A percentile compares a stretch with the other conserved stretches of the same genome.
Conservation (phyloP, 441 rosid species). For the Macaranga tanarius region DNA sequence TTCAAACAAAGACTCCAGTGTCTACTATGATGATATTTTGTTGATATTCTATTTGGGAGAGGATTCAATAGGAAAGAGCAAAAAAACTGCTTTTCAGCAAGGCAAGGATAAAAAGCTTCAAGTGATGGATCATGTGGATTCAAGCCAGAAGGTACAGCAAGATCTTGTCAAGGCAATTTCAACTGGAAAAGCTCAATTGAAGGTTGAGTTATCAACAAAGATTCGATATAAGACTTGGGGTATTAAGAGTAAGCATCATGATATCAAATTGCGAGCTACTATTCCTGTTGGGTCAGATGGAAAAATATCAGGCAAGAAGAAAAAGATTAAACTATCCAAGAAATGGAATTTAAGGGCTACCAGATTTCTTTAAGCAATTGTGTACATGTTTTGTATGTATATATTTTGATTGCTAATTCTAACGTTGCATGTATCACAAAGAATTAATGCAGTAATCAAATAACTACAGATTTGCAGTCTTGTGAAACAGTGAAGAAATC, state of each 20-base stretch:
- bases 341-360: constrained; percentile 26
- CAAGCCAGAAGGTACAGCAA: constrained; percentile 13
- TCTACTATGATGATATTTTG: constrained; percentile 38
- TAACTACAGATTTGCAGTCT: too few species aligned
- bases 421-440: too few species aligned
- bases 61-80: constrained; percentile 27
- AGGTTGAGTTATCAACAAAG: constrained; percentile 27
- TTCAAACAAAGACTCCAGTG: constrained; percentile 38
- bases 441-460: too few species aligned
- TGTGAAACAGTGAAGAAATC: too few species aligned
- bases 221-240: constrained; percentile 36
- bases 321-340: constrained; percentile 42
- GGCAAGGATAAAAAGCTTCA: constrained; percentile 14
- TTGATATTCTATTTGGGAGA: constrained; percentile 29
- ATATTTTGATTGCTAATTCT: too few species aligned
- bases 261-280: constrained; percentile 26
- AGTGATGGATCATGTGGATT: neutral
- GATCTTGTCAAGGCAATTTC: constrained; percentile 21
- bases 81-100: constrained; percentile 30
- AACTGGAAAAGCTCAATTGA: constrained; percentile 33
- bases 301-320: constrained; percentile 42
- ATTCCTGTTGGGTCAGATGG: constrained; percentile 40
- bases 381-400: neutral
- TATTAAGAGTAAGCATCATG: constrained; percentile 42
- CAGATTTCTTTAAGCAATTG: constrained; percentile 4